Percentiles rank a stretch among this genome's conserved stretches.
Conservation (phyloP, 805 yeast genomes). For the Metschnikowia rubicola region DNA sequence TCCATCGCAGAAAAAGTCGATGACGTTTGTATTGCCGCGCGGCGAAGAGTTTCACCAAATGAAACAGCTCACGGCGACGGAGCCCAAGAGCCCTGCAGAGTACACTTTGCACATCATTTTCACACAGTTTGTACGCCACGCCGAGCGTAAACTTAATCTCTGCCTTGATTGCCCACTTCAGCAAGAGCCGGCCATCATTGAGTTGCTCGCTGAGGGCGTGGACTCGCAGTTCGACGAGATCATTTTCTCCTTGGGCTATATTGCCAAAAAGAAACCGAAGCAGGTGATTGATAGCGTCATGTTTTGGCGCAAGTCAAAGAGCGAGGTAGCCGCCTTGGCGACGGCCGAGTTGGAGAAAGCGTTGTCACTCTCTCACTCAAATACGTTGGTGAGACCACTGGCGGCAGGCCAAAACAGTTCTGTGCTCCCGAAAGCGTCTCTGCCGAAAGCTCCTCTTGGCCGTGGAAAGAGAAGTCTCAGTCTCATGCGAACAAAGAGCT, state of each 20-base stretch:
- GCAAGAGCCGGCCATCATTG: slow-evolving; percentile 70
- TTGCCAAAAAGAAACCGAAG: slow-evolving; percentile 85
- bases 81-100: slow-evolving; percentile 73
- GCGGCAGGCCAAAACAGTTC: neutral
- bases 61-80: slow-evolving; percentile 44
- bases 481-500: slow-evolving; percentile 38
- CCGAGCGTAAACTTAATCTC: slow-evolving; percentile 78
- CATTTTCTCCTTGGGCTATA: slow-evolving; percentile 81
- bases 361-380: slow-evolving; percentile 24
- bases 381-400: neutral
- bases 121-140: slow-evolving; percentile 91
- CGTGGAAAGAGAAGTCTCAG: slow-evolving; percentile 40
- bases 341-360: slow-evolving; percentile 38
- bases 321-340: slow-evolving; percentile 67
- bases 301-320: slow-evolving; percentile 96
- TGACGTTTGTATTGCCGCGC: slow-evolving; percentile 27
- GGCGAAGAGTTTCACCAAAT: slow-evolving; percentile 33
- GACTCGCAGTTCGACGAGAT: slow-evolving; percentile 86
- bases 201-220: slow-evolving; percentile 76
- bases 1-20: slow-evolving; percentile 25
- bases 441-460: slow-evolving; percentile 2
- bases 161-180: slow-evolving; percentile 65
- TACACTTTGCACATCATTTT: slow-evolving; percentile 92
- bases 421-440: neutral
- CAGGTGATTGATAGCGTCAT: slow-evolving; percentile 96